A percentile compares a stretch with the other conserved stretches of the same genome.
Conservation (phyloP, 768 basidiomycete genomes). For the Boletus huronensis region DNA sequence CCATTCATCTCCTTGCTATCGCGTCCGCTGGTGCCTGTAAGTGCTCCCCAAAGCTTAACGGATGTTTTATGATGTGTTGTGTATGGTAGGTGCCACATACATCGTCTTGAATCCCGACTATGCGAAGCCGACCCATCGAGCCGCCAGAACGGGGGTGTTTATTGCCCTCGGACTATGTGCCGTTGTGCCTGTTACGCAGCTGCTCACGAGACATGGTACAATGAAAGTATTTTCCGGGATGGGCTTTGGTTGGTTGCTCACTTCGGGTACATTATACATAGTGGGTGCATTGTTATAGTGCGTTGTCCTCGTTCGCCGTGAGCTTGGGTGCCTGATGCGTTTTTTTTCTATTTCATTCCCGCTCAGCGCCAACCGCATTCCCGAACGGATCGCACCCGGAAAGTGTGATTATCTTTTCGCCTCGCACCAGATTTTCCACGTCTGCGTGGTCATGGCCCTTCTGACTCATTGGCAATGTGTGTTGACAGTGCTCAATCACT, state of each 20-base stretch:
- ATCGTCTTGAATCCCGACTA: slow-evolving; percentile 79
- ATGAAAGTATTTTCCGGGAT: slow-evolving; percentile 52
- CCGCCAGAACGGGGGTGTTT: slow-evolving; percentile 76
- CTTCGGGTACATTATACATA: slow-evolving; percentile 74
- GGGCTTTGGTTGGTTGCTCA: slow-evolving; percentile 68
- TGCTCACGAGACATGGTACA: slow-evolving; percentile 56
- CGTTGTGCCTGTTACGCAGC: slow-evolving; percentile 66
- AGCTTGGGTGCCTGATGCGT: slow-evolving; percentile 23
- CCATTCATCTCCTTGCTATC: slow-evolving; percentile 54
- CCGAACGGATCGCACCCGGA: slow-evolving; percentile 72
- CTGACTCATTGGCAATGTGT: slow-evolving; percentile 61
- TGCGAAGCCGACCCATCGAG: slow-evolving; percentile 67
- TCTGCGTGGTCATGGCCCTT: slow-evolving; percentile 71
- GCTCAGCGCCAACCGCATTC: slow-evolving; percentile 77
- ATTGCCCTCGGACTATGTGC: slow-evolving; percentile 71
- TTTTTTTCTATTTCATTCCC: slow-evolving; percentile 32
- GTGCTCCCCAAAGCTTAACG: slow-evolving; percentile 21
- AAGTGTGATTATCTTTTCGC: slow-evolving; percentile 75
- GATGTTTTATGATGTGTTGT: slow-evolving; percentile 1
- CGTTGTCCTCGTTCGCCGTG: slow-evolving; percentile 38
- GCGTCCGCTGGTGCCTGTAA: slow-evolving; percentile 55
- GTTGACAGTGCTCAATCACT: slow-evolving; percentile 54
- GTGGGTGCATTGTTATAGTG: slow-evolving; percentile 79
- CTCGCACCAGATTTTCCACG: slow-evolving; percentile 90
- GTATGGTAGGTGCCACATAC: slow-evolving; percentile 55